These are phyloP conservation scores for Phyllosticta citribraziliensis DNA, from an alignment of 2,329 filamentous ascomycete species.

Conservation along the genomic window DNA sequence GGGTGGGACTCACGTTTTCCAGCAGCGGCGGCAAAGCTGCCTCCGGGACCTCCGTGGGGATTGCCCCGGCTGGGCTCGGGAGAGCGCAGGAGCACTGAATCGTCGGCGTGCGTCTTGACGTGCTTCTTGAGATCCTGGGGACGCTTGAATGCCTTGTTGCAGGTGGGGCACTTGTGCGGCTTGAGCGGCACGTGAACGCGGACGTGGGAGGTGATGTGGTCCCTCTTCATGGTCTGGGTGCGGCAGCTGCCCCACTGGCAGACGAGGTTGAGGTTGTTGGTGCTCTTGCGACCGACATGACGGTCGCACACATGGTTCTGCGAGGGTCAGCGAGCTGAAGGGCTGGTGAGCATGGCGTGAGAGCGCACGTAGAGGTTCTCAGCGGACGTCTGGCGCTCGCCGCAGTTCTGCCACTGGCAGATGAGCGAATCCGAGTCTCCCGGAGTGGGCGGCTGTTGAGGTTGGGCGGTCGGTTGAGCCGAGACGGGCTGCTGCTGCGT, in stretches of 20 bases:
- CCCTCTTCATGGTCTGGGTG: conserved; percentile 95
- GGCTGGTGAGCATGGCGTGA: neutral
- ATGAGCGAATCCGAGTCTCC: conserved; percentile 35
- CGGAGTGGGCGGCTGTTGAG: conserved; percentile 15
- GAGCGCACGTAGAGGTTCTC: conserved; percentile 51
- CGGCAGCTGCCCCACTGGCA: conserved; percentile 96
- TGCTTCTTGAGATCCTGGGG: conserved; percentile 99
- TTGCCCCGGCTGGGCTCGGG: conserved; percentile 47
- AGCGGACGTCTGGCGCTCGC: conserved; percentile 48
- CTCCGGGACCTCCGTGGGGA: conserved; percentile 22
- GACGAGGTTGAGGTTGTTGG: conserved; percentile 94
- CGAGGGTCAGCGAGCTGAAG: conserved; percentile 13
- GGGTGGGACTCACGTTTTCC: conserved; percentile 30
- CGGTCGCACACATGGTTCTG: conserved; percentile 97
- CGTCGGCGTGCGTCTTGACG: conserved; percentile 96
- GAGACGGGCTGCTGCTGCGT: neutral
- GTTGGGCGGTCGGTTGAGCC: neutral
- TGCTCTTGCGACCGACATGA: conserved; percentile 97
- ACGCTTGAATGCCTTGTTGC: conserved; percentile 97
- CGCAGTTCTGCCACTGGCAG: conserved; percentile 55
- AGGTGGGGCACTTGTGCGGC: conserved; percentile 98
- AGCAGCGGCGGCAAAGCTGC: conserved; percentile 24
- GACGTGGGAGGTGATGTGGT: conserved; percentile 98
- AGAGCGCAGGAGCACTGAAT: conserved; percentile 65
- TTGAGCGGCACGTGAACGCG: conserved; percentile 97